Conservation (phyloP, 306 rosid genomes). For the Vigna unguiculata region DNA sequence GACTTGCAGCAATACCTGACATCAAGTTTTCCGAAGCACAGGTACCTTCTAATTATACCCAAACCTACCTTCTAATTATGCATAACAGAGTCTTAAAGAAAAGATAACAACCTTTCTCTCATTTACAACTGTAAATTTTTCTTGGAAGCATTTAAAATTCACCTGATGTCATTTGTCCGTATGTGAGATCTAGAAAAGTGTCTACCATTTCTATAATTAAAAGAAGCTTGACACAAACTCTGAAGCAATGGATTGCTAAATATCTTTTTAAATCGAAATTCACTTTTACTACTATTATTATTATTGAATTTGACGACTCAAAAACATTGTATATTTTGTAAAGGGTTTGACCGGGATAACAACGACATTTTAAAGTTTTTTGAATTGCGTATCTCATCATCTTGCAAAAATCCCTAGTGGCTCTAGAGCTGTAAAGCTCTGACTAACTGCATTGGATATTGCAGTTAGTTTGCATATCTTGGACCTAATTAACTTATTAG, state of each 20-base stretch:
- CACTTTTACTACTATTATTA: background rate
- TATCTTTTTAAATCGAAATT: background rate
- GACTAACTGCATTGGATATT: background rate
- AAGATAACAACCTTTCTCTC: constrained; percentile 8
- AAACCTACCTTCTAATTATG: constrained; percentile 7
- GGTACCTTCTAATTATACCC: constrained; percentile 53
- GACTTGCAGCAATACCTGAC: constrained; percentile 66
- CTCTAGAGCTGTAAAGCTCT: background rate
- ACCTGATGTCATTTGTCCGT: background rate
- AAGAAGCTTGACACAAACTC: background rate
- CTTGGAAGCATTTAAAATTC: background rate
- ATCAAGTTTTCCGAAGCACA: constrained; percentile 75
- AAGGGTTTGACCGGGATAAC: background rate
- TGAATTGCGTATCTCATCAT: constrained; percentile 10
- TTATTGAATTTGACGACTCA: constrained; percentile 11
- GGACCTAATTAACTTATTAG: constrained; percentile 1
- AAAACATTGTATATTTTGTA: background rate
- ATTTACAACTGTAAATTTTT: constrained; percentile 4
- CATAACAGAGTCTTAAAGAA: background rate
- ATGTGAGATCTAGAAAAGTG: constrained; percentile 19
- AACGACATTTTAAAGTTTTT: background rate
- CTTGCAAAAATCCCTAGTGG: background rate
- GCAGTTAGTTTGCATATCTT: constrained; percentile 8
- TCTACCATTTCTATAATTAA: constrained; percentile 1
- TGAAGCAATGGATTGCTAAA: background rate